phyloP scores from a whole-genome alignment of 2,329 filamentous ascomycete genomes.

The Fusarium buxicola region DNA sequence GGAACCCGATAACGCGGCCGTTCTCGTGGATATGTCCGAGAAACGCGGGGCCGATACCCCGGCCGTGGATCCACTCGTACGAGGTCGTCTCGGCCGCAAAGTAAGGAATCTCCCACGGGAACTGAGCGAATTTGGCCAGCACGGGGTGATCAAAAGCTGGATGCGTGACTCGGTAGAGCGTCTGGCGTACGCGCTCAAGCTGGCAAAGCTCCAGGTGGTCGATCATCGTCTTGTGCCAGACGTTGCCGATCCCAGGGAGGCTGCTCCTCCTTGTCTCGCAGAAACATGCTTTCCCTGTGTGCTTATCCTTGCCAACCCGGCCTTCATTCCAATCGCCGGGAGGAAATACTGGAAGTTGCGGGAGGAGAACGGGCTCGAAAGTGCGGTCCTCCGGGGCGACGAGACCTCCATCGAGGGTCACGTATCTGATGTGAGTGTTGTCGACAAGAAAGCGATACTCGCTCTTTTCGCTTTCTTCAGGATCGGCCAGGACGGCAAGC shows the following conservation, averaged over 20 bases:
- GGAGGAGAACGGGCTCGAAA: constrained; percentile 49
- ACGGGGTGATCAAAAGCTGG: constrained; percentile 39
- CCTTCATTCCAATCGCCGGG: constrained; percentile 56
- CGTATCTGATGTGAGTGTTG: constrained; percentile 53
- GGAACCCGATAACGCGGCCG: constrained; percentile 48
- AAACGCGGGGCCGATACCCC: constrained; percentile 47
- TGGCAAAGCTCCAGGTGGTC: constrained; percentile 51
- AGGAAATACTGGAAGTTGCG: constrained; percentile 52
- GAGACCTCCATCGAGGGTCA: constrained; percentile 52
- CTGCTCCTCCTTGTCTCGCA: constrained; percentile 36
- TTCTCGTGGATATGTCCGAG: constrained; percentile 49
- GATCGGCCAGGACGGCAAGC: constrained; percentile 43
- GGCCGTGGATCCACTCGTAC: constrained; percentile 47
- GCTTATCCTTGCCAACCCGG: constrained; percentile 46
- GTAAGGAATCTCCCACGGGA: constrained; percentile 48
- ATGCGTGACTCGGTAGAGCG: constrained; percentile 44
- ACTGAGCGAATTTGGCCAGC: constrained; percentile 46
- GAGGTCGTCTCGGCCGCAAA: constrained; percentile 49
- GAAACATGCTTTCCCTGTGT: constrained; percentile 46
- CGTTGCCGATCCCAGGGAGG: constrained; percentile 48
- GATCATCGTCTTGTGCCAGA: constrained; percentile 51
- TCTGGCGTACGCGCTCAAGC: constrained; percentile 42
- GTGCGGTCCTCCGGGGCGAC: constrained; percentile 49
- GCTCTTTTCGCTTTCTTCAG: constrained; percentile 44
- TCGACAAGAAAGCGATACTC: constrained; percentile 55